These are phyloP conservation scores for Nicotiana benthamiana DNA, from an alignment of 257 asterid genomes.

Conservation along the genomic window DNA sequence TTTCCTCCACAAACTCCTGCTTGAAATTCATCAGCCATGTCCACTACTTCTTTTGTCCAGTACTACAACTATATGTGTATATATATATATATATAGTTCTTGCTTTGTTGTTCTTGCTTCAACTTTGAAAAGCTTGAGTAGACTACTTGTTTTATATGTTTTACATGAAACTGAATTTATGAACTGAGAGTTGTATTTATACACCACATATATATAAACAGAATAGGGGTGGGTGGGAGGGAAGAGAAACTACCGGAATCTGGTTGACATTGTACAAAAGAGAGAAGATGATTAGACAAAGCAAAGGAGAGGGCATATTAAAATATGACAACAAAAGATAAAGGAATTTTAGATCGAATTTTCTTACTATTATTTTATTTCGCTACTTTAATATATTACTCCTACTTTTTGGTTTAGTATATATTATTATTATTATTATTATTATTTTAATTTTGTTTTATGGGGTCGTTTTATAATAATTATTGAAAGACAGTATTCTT, in stretches of 20 bases:
- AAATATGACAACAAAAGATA: constrained; percentile 8
- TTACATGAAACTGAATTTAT: constrained; percentile 26
- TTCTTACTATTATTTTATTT: constrained; percentile 7
- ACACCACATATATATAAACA: constrained; percentile 4
- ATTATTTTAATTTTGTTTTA: too few species aligned
- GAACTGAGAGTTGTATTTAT: constrained; percentile 4
- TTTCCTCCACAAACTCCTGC: constrained; percentile 54
- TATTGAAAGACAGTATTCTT: not conserved
- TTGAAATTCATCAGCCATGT: constrained; percentile 55
- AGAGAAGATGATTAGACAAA: constrained; percentile 20
- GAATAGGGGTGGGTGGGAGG: constrained; percentile 23
- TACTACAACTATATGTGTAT: not conserved
- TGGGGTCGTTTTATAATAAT: not conserved
- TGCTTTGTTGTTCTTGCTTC: not conserved
- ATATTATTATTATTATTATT: not conserved
- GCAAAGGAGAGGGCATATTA: constrained; percentile 12
- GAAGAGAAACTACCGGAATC: constrained; percentile 30
- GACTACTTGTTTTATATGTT: constrained; percentile 2
- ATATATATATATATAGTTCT: not conserved
- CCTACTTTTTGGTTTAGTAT: not conserved
- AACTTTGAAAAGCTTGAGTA: not conserved
- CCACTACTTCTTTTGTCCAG: not conserved
- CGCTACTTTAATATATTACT: constrained; percentile 9
- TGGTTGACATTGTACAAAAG: constrained; percentile 40
- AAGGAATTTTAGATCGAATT: constrained; percentile 17